phyloP scores from a whole-genome alignment of 2,329 filamentous ascomycete genomes.

The Aureobasidium melanogenum region DNA sequence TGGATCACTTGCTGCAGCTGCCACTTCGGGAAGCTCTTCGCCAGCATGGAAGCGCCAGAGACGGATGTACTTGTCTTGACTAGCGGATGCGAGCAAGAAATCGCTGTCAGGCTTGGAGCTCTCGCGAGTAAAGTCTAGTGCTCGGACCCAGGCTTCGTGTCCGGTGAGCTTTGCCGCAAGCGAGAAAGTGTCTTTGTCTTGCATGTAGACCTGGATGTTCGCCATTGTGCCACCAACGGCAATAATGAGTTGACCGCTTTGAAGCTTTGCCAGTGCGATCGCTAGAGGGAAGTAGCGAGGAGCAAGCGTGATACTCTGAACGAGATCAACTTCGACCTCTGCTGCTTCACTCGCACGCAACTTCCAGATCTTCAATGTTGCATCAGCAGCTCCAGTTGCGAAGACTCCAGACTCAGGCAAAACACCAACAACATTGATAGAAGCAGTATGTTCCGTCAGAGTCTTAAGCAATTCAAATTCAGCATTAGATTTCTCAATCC shows the following conservation, averaged over 20 bases:
- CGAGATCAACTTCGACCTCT: conserved; percentile 34
- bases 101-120: conserved; percentile 49
- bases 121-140: conserved; percentile 68
- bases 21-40: conserved; percentile 51
- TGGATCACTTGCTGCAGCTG: conserved; percentile 48
- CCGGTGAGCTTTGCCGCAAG: conserved; percentile 71
- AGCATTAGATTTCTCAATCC: conserved; percentile 31
- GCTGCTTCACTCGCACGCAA: conserved; percentile 28
- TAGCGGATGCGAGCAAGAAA: conserved; percentile 79
- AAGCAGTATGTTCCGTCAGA: conserved; percentile 58
- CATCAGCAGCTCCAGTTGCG: conserved; percentile 55
- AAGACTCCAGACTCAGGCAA: conserved; percentile 40
- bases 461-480: conserved; percentile 39
- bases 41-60: conserved; percentile 80
- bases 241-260: conserved; percentile 44
- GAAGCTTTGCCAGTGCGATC: conserved; percentile 57
- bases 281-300: conserved; percentile 78
- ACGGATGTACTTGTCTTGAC: conserved; percentile 94
- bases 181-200: conserved; percentile 51
- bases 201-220: conserved; percentile 70
- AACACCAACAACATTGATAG: conserved; percentile 57
- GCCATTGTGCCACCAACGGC: conserved; percentile 80
- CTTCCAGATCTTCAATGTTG: conserved; percentile 58
- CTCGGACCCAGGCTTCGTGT: conserved; percentile 92
- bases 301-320: conserved; percentile 62